Base-by-base conservation (phyloP, 805 yeast species). In the Pachysolen tannophilus region DNA sequence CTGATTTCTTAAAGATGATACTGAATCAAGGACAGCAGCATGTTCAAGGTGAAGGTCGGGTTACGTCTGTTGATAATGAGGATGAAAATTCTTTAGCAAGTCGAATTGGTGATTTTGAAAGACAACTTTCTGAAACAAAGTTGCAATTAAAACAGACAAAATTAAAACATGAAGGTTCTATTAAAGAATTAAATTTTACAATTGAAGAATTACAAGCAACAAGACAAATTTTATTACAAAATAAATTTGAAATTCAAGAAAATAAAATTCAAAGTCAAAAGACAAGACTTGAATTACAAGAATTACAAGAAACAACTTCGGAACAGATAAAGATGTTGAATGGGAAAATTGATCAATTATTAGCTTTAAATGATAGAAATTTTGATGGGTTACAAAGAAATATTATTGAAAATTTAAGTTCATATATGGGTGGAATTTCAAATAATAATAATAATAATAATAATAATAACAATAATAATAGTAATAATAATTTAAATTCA, bases 211-310 rank as follows among this genome's bases (percentile, higher is more conserved):
- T 36, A 17, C 35, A 32, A 17, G 18, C 23, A 9, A 36, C 31
- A 14, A 37, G 29, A 14, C 37, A 33, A 24, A 18, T 37, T 10
- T 13, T 37, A 10, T 17, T 37, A 24, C 40, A 37, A 23, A 37
- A 33, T 18, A 33, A 33, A 20, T 20, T 15, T n/a, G 40, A 37
- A 14, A 33, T 37, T 9, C 40, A 37, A 15, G 40, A 37, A 21
- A 37, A 26, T 29, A 37, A 37, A 20, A 19, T 32, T 14, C 34
- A 37, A 27, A 20, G 34, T 3, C 40, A 37, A 26, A 18, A 33
- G n/a, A 33, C 40, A 18, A 37, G 40, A 26, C 19, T 29, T 16
- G 40, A 37, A 13, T 29, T 37, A 17, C 33, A 30, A 23, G 16
- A 32, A n/a, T 27, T 32, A 15, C 32, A 37, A 21, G 36, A 37